Percentiles rank a stretch among this genome's conserved stretches.
Evolutionary conservation across 345 rosid genomes (phyloP).

Genomic region (Brassica rapa): DNA sequence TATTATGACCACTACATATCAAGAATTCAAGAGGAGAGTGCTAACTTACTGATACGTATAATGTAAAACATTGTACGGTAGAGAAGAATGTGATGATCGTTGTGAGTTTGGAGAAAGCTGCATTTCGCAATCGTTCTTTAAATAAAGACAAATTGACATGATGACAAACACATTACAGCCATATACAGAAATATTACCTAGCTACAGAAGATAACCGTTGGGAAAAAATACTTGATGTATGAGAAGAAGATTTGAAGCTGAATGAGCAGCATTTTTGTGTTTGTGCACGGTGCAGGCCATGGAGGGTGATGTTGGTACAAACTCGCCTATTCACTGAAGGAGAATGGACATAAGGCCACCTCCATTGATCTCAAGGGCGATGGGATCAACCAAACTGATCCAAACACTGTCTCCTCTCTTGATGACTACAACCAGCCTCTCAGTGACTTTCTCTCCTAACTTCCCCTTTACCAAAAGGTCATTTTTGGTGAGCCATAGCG

Average conservation of each 20-base stretch:
- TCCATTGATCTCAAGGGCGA: conserved; percentile 50
- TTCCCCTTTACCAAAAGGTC: conserved; percentile 45
- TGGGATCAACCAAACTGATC: conserved; percentile 46
- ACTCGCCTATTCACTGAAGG: conserved; percentile 41
- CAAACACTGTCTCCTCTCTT: conserved; percentile 43
- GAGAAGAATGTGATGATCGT: conserved; percentile 1
- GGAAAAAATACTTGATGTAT: neutral
- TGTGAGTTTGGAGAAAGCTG: conserved; percentile 4
- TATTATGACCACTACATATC: neutral
- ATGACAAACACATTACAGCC: conserved; percentile 23
- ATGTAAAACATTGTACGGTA: neutral
- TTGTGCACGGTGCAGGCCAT: conserved; percentile 49
- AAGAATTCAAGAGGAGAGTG: neutral
- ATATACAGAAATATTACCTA: neutral
- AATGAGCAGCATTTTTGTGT: conserved; percentile 40
- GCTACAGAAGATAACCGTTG: neutral
- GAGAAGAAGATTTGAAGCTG: conserved; percentile 18
- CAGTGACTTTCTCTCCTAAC: conserved; percentile 35
- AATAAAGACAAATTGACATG: conserved; percentile 1
- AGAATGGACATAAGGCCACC: conserved; percentile 42
- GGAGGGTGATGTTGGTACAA: conserved; percentile 66
- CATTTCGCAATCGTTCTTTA: conserved; percentile 7
- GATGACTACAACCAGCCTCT: conserved; percentile 51
- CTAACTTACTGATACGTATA: neutral
- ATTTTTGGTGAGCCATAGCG: conserved; percentile 55